Evolutionary conservation across 805 yeast genomes (phyloP).

Genomic region (Lipomyces kockii): DNA sequence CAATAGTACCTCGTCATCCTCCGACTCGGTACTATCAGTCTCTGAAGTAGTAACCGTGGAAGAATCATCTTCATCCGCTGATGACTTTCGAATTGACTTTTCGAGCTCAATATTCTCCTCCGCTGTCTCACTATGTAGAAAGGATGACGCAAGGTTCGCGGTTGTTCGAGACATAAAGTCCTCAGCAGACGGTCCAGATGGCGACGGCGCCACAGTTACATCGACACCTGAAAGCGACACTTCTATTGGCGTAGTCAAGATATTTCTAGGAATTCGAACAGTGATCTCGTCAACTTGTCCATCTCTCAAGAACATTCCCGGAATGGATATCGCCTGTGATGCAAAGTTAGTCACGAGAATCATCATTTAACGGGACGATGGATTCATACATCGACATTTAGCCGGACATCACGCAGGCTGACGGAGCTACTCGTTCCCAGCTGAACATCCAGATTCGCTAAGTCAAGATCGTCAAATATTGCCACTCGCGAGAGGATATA

Average conservation of each 20-base stretch:
- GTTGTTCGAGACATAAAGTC: conserved; percentile 73
- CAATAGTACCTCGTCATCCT: conserved; percentile 31
- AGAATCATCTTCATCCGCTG: conserved; percentile 22
- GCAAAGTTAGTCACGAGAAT: neutral
- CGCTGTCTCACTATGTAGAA: conserved; percentile 51
- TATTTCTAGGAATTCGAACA: conserved; percentile 42
- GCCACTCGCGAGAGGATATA: conserved; percentile 82
- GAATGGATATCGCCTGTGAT: conserved; percentile 33
- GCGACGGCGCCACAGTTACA: conserved; percentile 51
- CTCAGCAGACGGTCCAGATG: conserved; percentile 36
- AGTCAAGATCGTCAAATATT: conserved; percentile 78
- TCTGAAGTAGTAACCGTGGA: neutral
- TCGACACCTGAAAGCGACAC: conserved; percentile 64
- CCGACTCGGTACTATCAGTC: conserved; percentile 19
- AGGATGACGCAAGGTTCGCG: conserved; percentile 63
- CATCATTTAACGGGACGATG: neutral
- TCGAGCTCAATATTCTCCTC: conserved; percentile 25
- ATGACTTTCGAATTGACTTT: conserved; percentile 20
- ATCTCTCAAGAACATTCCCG: conserved; percentile 35
- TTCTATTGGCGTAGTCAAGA: conserved; percentile 56
- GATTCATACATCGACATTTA: conserved; percentile 33
- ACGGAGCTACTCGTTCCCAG: conserved; percentile 58
- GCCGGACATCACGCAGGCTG: conserved; percentile 38
- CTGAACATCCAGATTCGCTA: conserved; percentile 81
- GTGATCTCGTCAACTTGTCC: conserved; percentile 32